Percentiles rank a stretch among this genome's conserved stretches.
These are phyloP conservation scores for Magnolia changhungtana DNA, from an alignment of 164 flowering plant genomes.

Conservation along the genomic window DNA sequence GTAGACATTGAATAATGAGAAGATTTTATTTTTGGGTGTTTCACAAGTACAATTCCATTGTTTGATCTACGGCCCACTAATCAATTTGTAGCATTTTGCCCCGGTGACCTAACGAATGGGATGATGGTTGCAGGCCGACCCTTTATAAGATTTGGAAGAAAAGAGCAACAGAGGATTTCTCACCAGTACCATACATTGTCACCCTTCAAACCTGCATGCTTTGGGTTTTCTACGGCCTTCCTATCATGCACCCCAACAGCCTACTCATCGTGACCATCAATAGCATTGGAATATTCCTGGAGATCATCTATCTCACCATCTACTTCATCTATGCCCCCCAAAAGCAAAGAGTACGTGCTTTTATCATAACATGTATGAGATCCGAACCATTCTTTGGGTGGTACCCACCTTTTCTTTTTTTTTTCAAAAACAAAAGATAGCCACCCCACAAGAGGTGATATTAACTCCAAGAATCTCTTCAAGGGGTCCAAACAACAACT, in stretches of 20 bases:
- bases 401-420: no score
- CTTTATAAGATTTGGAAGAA: constrained; percentile 27
- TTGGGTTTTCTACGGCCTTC: constrained; percentile 46
- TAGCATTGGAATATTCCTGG: constrained; percentile 29
- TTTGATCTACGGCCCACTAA: no score
- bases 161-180: constrained; percentile 32
- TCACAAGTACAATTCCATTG: background rate
- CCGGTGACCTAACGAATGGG: background rate
- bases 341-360: constrained; percentile 34
- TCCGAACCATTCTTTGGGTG: no score
- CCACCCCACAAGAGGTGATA: no score
- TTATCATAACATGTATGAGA: background rate
- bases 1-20: no score
- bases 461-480: no score
- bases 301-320: constrained; percentile 21
- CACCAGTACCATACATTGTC: constrained; percentile 37
- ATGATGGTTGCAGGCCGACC: constrained; percentile 32
- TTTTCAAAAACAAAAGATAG: no score
- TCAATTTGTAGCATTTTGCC: background rate
- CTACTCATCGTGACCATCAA: constrained; percentile 41
- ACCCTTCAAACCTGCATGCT: constrained; percentile 35
- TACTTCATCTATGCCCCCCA: constrained; percentile 23
- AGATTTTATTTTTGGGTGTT: no score
- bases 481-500: no score
- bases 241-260: constrained; percentile 44